A percentile compares a stretch with the other conserved stretches of the same genome.
These are phyloP conservation scores for Candida cerambycidarum DNA, from an alignment of 805 yeast genomes.

Conservation along the genomic window DNA sequence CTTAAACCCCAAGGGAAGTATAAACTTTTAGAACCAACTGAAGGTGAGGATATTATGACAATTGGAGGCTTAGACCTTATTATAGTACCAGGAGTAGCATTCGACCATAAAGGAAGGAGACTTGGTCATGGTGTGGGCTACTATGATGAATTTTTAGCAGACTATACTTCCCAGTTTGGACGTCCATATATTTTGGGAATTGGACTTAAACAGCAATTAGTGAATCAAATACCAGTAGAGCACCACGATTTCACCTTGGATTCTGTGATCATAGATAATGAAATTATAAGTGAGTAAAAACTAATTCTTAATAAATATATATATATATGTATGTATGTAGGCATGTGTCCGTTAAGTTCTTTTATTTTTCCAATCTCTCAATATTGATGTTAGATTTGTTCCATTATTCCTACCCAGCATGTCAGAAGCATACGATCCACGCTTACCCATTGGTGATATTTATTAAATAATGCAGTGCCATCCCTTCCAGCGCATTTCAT, in stretches of 20 bases:
- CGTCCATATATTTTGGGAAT: constrained; percentile 57
- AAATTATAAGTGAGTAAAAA: constrained; percentile 3
- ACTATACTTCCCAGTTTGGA: constrained; percentile 18
- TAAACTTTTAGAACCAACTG: constrained; percentile 63
- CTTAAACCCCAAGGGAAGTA: constrained; percentile 70
- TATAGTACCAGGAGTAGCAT: constrained; percentile 85
- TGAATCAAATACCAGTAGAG: constrained; percentile 54
- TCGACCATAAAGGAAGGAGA: constrained; percentile 51
- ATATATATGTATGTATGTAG: too few relatives aligned
- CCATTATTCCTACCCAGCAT: constrained; percentile 63
- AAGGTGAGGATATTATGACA: constrained; percentile 28
- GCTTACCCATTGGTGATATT: constrained; percentile 75
- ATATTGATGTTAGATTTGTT: background rate
- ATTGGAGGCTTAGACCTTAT: constrained; percentile 58
- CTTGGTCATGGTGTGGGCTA: constrained; percentile 94
- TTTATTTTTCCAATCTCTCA: too few relatives aligned
- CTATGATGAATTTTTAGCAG: constrained; percentile 64
- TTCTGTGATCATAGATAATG: constrained; percentile 43
- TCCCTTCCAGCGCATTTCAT: constrained; percentile 81
- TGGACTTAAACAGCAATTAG: constrained; percentile 64
- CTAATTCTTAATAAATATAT: too few relatives aligned
- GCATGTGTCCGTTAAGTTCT: too few relatives aligned
- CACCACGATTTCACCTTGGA: constrained; percentile 64
- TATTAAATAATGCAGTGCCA: constrained; percentile 72
- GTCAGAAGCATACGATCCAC: constrained; percentile 76